phyloP scores from a whole-genome alignment of 345 rosid species.

The Hirschfeldia incana region DNA sequence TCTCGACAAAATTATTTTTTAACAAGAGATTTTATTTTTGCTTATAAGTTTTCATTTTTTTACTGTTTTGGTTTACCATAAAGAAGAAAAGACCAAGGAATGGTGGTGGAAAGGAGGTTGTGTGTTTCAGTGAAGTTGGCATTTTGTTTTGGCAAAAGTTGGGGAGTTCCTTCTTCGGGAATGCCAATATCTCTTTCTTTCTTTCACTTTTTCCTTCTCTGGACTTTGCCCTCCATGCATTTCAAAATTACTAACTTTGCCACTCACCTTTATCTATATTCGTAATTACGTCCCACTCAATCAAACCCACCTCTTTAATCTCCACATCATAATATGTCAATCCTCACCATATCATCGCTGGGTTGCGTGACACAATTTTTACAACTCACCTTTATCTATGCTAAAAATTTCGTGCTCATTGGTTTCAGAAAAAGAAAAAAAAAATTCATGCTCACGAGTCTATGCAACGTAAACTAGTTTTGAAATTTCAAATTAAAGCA shows the following conservation, averaged over 20 bases:
- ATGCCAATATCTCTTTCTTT: constrained; percentile 26
- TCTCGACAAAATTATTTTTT: neutral
- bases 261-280: constrained; percentile 20
- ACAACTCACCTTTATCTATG: neutral
- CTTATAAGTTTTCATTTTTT: neutral
- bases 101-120: constrained; percentile 35
- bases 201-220: constrained; percentile 14
- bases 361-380: neutral
- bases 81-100: constrained; percentile 36
- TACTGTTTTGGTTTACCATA: neutral
- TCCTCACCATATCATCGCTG: constrained; percentile 5
- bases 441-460: neutral
- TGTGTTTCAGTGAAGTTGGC: constrained; percentile 44
- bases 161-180: constrained; percentile 44
- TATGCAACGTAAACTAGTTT: neutral
- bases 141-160: constrained; percentile 46
- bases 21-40: neutral
- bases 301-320: constrained; percentile 18
- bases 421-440: too few species aligned
- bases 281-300: constrained; percentile 20
- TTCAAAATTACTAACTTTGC: constrained; percentile 23
- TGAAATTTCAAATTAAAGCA: constrained; percentile 10
- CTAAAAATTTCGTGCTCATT: neutral
- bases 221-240: constrained; percentile 39
- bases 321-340: constrained; percentile 10